Conservation (phyloP, 2,329 filamentous ascomycete genomes). For the Fusarium sp. region DNA sequence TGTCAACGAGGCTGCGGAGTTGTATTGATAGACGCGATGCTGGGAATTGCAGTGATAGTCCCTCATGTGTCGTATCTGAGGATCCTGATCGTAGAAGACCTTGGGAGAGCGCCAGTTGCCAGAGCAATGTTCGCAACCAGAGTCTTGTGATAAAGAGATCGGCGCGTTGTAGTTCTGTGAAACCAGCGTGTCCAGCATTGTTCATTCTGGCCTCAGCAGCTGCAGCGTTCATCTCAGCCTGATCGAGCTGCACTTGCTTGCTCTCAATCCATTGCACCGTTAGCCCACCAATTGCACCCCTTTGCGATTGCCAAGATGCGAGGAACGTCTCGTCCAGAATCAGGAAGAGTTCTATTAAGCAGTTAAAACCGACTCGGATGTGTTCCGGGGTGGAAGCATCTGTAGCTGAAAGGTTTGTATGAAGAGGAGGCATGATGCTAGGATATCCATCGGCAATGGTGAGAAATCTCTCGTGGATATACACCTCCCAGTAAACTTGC, state of each 20-base stretch:
- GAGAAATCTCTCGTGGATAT: slow-evolving; percentile 67
- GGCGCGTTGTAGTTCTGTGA: slow-evolving; percentile 55
- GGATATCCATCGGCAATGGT: slow-evolving; percentile 62
- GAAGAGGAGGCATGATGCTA: slow-evolving; percentile 49
- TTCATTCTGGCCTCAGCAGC: slow-evolving; percentile 44
- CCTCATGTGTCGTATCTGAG: slow-evolving; percentile 49
- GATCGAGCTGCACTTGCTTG: slow-evolving; percentile 55
- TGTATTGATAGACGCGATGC: slow-evolving; percentile 53
- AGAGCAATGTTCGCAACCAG: slow-evolving; percentile 56
- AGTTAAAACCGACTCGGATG: slow-evolving; percentile 53
- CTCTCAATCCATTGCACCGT: slow-evolving; percentile 55
- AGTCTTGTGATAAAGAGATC: slow-evolving; percentile 56
- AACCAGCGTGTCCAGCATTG: slow-evolving; percentile 39
- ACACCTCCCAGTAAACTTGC: slow-evolving; percentile 66
- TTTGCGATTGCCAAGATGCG: slow-evolving; percentile 51
- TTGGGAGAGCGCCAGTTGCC: slow-evolving; percentile 55
- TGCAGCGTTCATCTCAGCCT: slow-evolving; percentile 50
- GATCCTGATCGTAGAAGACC: slow-evolving; percentile 52
- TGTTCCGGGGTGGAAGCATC: slow-evolving; percentile 51
- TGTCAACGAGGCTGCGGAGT: slow-evolving; percentile 52
- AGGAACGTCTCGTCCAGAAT: slow-evolving; percentile 55
- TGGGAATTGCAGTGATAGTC: slow-evolving; percentile 54
- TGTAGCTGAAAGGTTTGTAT: slow-evolving; percentile 45
- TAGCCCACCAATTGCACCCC: slow-evolving; percentile 43
- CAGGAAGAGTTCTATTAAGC: slow-evolving; percentile 52